phyloP scores from a whole-genome alignment of 2,329 filamentous ascomycete genomes.

The Salinomyces thailandicus region DNA sequence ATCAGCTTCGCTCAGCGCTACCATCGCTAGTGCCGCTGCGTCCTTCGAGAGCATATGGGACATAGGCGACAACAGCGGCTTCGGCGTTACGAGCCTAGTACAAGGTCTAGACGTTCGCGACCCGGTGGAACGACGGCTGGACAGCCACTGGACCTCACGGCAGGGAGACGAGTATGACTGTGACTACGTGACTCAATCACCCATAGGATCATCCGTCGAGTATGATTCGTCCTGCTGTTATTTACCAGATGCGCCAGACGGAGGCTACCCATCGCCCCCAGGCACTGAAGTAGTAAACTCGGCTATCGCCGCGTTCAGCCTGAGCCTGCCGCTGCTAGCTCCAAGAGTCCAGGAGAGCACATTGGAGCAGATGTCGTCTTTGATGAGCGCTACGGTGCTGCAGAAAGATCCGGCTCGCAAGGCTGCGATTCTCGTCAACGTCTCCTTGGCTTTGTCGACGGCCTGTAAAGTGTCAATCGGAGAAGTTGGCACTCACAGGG shows the following conservation, averaged over 20 bases:
- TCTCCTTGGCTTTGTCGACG: constrained; percentile 69
- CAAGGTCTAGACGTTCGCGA: constrained; percentile 61
- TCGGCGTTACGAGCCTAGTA: constrained; percentile 80
- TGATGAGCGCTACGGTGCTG: constrained; percentile 65
- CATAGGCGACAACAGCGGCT: constrained; percentile 84
- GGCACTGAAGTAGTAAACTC: constrained; percentile 90
- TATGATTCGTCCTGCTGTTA: constrained; percentile 83
- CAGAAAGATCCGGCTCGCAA: constrained; percentile 81
- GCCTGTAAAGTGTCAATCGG: constrained; percentile 75
- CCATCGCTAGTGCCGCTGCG: constrained; percentile 81
- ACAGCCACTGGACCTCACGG: constrained; percentile 29
- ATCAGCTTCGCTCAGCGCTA: constrained; percentile 73
- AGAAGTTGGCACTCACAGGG: constrained; percentile 62
- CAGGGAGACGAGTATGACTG: constrained; percentile 55
- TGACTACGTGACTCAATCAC: constrained; percentile 44
- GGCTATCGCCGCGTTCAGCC: constrained; percentile 85
- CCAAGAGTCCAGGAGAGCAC: constrained; percentile 93
- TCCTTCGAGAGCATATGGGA: constrained; percentile 95
- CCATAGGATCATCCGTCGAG: constrained; percentile 73
- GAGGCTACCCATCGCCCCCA: constrained; percentile 55
- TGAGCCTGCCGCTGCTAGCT: constrained; percentile 78
- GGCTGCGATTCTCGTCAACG: constrained; percentile 82
- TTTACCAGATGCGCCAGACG: constrained; percentile 35
- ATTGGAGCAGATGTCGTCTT: constrained; percentile 85
- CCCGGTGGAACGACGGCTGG: constrained; percentile 57